Percentiles rank a stretch among this genome's conserved stretches.
These are phyloP conservation scores for Chionographis japonica DNA, from an alignment of 106 monocot species.

Conservation along the genomic window DNA sequence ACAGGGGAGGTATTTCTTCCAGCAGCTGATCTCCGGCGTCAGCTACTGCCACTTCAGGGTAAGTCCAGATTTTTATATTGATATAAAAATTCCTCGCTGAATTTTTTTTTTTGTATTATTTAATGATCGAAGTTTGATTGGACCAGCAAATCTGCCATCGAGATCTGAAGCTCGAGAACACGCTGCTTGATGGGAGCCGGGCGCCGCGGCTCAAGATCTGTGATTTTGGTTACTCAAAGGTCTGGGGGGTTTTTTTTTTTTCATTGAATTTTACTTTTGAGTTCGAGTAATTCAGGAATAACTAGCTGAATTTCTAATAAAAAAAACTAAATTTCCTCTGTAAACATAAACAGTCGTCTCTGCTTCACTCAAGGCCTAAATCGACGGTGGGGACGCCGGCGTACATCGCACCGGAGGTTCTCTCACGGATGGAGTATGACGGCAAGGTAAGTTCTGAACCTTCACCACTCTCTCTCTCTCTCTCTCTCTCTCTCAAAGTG, in stretches of 20 bases:
- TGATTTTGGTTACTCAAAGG: slow-evolving; percentile 94
- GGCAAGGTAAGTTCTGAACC: slow-evolving; percentile 13
- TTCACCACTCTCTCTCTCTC: too few relatives aligned
- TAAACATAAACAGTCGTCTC: slow-evolving; percentile 40
- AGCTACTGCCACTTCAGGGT: slow-evolving; percentile 93
- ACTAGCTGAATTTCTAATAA: neutral
- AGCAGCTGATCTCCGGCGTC: slow-evolving; percentile 93
- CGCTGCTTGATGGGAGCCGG: slow-evolving; percentile 77
- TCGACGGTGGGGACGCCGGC: slow-evolving; percentile 89
- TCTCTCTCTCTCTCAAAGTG: too few relatives aligned
- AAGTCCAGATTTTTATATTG: neutral
- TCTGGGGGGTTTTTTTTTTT: slow-evolving; percentile 2
- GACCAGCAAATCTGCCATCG: slow-evolving; percentile 76
- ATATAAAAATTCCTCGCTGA: neutral
- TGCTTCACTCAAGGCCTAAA: slow-evolving; percentile 73
- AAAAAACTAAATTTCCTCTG: neutral
- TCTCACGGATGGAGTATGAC: slow-evolving; percentile 63
- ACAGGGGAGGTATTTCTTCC: slow-evolving; percentile 96
- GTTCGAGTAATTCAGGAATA: neutral
- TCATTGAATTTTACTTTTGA: neutral
- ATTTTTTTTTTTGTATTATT: neutral
- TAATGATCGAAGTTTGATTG: neutral
- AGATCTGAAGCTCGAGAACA: slow-evolving; percentile 90
- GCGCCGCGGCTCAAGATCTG: slow-evolving; percentile 89
- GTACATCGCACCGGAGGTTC: slow-evolving; percentile 90